phyloP scores from a whole-genome alignment of 2,329 filamentous ascomycete species.

The Colletotrichum higginsianum region DNA sequence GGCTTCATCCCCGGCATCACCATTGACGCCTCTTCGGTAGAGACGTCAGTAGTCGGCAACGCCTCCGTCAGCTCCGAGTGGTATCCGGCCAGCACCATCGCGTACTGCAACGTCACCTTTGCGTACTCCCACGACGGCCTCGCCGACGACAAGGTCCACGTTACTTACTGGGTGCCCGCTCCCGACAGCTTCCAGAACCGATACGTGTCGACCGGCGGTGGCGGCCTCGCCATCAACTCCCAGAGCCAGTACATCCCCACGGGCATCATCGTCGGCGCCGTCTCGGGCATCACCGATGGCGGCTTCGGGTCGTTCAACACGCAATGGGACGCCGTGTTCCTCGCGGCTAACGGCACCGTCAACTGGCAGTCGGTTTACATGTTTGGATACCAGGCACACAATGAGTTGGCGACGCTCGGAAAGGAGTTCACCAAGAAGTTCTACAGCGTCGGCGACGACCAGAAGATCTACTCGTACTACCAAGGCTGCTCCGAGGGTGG shows the following conservation, averaged over 20 bases:
- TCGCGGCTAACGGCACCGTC: constrained; percentile 51
- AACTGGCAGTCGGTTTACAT: constrained; percentile 37
- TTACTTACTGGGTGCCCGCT: constrained; percentile 59
- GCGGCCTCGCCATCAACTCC: constrained; percentile 61
- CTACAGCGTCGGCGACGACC: constrained; percentile 56
- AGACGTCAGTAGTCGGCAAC: constrained; percentile 51
- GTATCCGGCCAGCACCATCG: constrained; percentile 51
- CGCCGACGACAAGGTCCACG: constrained; percentile 51
- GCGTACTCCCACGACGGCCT: constrained; percentile 60
- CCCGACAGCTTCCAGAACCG: constrained; percentile 61
- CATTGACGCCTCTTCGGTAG: constrained; percentile 48
- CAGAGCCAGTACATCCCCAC: constrained; percentile 50
- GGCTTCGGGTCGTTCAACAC: constrained; percentile 64
- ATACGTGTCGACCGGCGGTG: constrained; percentile 62
- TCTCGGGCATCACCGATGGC: constrained; percentile 63
- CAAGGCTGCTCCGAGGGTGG: constrained; percentile 70
- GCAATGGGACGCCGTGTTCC: constrained; percentile 54
- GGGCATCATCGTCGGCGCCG: constrained; percentile 63
- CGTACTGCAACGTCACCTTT: constrained; percentile 63
- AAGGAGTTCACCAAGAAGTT: constrained; percentile 64
- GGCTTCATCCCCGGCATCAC: constrained; percentile 48
- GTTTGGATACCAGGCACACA: constrained; percentile 31
- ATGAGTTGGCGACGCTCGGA: constrained; percentile 49
- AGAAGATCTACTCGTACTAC: constrained; percentile 63
- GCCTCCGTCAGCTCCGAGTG: constrained; percentile 48